phyloP scores from a whole-genome alignment of 2,329 filamentous ascomycete species.

The Cadophora sp. region DNA sequence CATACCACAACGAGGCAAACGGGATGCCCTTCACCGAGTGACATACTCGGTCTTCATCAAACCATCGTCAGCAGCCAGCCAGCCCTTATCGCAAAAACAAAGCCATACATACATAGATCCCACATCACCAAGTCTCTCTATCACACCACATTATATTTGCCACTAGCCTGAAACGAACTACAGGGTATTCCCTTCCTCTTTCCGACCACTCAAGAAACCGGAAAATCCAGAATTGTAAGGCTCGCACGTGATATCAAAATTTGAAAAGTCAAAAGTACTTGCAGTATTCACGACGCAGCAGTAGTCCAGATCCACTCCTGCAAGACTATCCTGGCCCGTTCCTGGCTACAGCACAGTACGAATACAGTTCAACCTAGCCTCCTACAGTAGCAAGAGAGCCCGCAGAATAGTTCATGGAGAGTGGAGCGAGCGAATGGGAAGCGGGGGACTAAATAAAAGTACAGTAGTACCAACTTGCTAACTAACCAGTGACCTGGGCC shows the following conservation, averaged over 20 bases:
- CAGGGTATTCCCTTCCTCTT: background rate
- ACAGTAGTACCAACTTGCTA: no score
- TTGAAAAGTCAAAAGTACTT: no score
- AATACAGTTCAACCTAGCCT: background rate
- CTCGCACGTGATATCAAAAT: background rate
- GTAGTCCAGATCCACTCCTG: no score
- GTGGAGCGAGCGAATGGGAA: background rate
- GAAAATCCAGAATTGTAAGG: background rate
- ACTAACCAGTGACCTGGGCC: no score
- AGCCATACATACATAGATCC: background rate
- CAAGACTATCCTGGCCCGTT: background rate
- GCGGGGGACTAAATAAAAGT: background rate
- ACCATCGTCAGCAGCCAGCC: background rate
- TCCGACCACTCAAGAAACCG: background rate
- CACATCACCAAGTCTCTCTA: background rate
- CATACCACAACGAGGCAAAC: background rate
- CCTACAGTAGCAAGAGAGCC: constrained; percentile 1
- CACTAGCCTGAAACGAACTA: background rate
- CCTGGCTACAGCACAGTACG: background rate
- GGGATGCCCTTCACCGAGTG: background rate
- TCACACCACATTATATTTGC: background rate
- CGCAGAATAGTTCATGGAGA: background rate
- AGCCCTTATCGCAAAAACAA: constrained; percentile 3
- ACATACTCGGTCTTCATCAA: constrained; percentile 1
- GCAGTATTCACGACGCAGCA: no score